Evolutionary conservation across 345 rosid species (phyloP), one percentile per base, ranked within the genome.

Genomic region (Hirschfeldia incana): DNA sequence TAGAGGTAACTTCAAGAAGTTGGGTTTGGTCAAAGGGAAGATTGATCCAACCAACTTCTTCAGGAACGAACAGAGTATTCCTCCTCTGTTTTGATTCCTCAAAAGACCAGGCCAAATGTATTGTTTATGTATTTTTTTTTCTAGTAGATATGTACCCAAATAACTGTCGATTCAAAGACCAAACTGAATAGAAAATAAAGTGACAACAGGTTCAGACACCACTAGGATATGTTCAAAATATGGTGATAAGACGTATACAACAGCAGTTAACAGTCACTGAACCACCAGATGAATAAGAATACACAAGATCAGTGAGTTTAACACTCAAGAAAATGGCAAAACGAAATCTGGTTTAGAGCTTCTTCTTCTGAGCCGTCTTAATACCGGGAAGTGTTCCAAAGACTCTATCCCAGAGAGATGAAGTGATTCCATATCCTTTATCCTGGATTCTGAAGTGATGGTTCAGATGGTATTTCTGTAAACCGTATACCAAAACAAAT

Each of bases 371-470:
- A 5, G 32, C 73, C 6, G 74, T 65, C 67, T 76, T 84, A 3
- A 6, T 21, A 34, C 80, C 69, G 26, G 94, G 94, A 59, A 84
- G 82, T 72, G 97, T 89, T 78, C 91, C 90, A 75, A 91, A 88
- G 55, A 89, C 86, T 53, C 16, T 84, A 76, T 91, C 97, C 94
- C 97, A 91, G 4, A 91, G 68, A 0, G 91, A 67, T 0, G 97
- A 91, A 53, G 97, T 89, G 82, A 91, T 87, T 57, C 93, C 93
- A 75, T 86, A 91, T 26, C 93, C 96, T 78, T 76, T 82, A 75
- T 83, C 67, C 16, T 84, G 88, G 49, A 81, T 72, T 80, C 86
- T 87, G 62, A 84, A 91, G 85, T 89, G 97, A 81, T 91, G 97
- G 55, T 88, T 91, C 84, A 88, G 74, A 85, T 91, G 94, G 78